These are phyloP conservation scores for Carallia brachiata DNA, from an alignment of 345 rosid genomes.

Conservation along the genomic window DNA sequence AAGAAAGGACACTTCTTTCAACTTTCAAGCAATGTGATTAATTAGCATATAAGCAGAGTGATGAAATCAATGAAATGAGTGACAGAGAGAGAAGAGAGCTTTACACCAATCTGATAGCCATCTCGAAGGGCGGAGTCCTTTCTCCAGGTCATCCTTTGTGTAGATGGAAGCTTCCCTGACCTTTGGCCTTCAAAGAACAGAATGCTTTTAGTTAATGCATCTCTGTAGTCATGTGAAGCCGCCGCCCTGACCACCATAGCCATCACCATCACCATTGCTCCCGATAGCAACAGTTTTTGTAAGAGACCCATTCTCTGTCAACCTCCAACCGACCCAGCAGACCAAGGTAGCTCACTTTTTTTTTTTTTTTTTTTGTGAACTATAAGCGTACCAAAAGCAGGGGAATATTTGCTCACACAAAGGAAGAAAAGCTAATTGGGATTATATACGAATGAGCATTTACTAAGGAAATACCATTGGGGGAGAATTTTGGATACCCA, in stretches of 20 bases:
- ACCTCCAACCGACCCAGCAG: background rate
- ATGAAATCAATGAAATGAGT: too few relatives aligned
- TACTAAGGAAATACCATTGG: too few relatives aligned
- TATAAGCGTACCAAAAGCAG: too few relatives aligned
- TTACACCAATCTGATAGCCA: conserved; percentile 26
- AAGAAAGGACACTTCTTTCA: too few relatives aligned
- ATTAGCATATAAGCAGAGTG: too few relatives aligned
- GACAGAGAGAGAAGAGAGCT: background rate
- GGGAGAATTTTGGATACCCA: too few relatives aligned
- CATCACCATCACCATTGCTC: background rate
- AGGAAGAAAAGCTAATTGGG: background rate
- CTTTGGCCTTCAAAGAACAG: conserved; percentile 31
- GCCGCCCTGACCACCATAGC: background rate
- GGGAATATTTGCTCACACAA: background rate
- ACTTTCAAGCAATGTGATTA: too few relatives aligned
- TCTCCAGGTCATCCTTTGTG: conserved; percentile 26
- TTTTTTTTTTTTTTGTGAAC: too few relatives aligned
- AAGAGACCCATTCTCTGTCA: conserved; percentile 7
- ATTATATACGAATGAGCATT: too few relatives aligned
- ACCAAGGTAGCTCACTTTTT: too few relatives aligned
- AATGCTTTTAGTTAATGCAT: conserved; percentile 27
- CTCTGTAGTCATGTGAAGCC: conserved; percentile 19
- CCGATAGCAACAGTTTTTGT: background rate
- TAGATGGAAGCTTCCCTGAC: conserved; percentile 27
- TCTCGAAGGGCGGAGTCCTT: conserved; percentile 25